These are phyloP conservation scores for Pichia sp. DNA, from an alignment of 1,139 yeast species.

Conservation along the genomic window DNA sequence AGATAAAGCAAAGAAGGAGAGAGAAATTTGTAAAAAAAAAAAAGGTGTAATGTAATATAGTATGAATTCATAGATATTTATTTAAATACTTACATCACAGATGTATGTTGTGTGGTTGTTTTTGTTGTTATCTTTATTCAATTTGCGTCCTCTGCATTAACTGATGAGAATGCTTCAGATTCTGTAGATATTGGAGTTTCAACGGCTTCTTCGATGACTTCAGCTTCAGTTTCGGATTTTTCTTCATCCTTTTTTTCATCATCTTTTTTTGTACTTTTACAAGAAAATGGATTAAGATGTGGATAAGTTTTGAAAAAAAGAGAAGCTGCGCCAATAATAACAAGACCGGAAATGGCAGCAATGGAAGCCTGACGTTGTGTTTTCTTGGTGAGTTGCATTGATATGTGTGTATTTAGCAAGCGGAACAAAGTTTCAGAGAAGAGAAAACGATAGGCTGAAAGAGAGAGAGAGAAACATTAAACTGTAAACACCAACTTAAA, in stretches of 20 bases:
- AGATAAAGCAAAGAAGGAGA: neutral
- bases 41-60: neutral
- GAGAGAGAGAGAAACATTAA: neutral
- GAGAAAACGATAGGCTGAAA: neutral
- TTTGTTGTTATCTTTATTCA: neutral
- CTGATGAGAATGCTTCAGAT: conserved; percentile 6
- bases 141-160: neutral
- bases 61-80: neutral
- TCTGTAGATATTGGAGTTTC: conserved; percentile 20
- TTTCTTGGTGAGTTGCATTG: conserved; percentile 13
- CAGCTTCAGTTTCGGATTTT: neutral
- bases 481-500: neutral
- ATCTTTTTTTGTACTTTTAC: neutral
- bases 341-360: conserved; percentile 36
- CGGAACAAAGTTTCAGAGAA: neutral
- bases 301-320: conserved; percentile 48
- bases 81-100: neutral
- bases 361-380: conserved; percentile 24
- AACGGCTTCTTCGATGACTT: neutral
- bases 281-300: conserved; percentile 33
- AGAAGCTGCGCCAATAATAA: conserved; percentile 40
- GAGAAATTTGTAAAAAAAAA: neutral
- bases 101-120: neutral
- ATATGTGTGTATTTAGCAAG: neutral
- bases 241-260: neutral